Conservation (phyloP, 371 early-diverging fungal genomes). For the Syncephalastrum monosporum region DNA sequence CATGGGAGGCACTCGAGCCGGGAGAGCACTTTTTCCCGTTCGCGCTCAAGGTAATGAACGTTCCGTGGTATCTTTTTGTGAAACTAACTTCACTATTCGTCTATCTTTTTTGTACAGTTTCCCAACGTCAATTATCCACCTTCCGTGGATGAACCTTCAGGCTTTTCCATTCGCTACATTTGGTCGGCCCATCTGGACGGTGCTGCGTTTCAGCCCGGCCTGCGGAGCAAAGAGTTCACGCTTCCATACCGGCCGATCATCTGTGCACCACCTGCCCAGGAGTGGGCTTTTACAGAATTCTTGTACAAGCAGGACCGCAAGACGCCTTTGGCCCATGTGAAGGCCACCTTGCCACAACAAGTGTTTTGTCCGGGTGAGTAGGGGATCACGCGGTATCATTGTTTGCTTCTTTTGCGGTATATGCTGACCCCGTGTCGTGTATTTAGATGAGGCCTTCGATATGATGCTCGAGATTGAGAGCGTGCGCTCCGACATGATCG, state of each 20-base stretch:
- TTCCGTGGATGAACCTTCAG: constrained; percentile 27
- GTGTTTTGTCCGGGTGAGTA: constrained; percentile 40
- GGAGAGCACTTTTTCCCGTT: constrained; percentile 40
- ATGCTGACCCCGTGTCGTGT: not conserved
- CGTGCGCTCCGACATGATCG: constrained; percentile 30
- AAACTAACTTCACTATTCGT: not conserved
- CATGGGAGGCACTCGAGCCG: constrained; percentile 29
- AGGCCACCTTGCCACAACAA: constrained; percentile 24
- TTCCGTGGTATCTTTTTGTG: not conserved
- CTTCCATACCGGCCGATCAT: constrained; percentile 28
- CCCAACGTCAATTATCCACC: constrained; percentile 40
- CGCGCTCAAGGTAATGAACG: constrained; percentile 42
- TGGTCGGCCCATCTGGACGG: constrained; percentile 53
- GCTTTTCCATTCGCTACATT: constrained; percentile 34
- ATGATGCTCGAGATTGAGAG: constrained; percentile 36
- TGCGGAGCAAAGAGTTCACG: constrained; percentile 24
- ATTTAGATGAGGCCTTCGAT: constrained; percentile 39
- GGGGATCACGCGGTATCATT: too few relatives aligned
- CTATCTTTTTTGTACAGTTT: constrained; percentile 16
- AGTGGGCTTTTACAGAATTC: constrained; percentile 29
- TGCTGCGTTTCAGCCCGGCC: constrained; percentile 25
- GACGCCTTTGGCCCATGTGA: constrained; percentile 24
- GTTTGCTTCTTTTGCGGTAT: too few relatives aligned
- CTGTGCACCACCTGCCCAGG: constrained; percentile 23
- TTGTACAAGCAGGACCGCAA: constrained; percentile 23